Conservation (phyloP, 1,284 basidiomycete genomes). For the Pyrrhoderma noxium region DNA sequence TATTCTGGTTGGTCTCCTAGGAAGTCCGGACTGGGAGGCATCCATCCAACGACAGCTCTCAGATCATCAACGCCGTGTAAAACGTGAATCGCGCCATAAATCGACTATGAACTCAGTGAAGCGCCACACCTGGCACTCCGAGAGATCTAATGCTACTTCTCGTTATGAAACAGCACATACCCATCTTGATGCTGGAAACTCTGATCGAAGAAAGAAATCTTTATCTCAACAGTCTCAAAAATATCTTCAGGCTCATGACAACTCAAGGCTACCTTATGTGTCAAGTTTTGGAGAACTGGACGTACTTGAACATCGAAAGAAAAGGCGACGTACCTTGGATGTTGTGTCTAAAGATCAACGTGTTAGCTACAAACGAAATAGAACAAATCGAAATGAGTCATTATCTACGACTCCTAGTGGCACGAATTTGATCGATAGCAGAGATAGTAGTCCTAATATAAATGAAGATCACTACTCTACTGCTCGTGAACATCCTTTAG, state of each 20-base stretch:
- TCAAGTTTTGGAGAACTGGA: slow-evolving; percentile 14
- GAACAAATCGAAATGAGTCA: slow-evolving; percentile 2
- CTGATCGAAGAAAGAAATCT: background rate
- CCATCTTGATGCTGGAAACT: background rate
- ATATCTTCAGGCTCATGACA: background rate
- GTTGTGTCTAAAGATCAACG: background rate
- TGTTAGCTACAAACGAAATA: slow-evolving; percentile 4
- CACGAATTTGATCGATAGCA: background rate
- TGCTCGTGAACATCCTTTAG: background rate
- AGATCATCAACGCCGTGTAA: slow-evolving; percentile 14
- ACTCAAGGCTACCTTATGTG: slow-evolving; percentile 8
- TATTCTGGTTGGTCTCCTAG: slow-evolving; percentile 14
- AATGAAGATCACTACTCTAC: slow-evolving; percentile 5
- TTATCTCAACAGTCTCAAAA: background rate
- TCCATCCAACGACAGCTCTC: slow-evolving; percentile 10
- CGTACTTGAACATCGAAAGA: background rate
- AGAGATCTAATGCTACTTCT: slow-evolving; percentile 1
- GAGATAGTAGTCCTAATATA: background rate
- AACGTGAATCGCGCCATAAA: background rate
- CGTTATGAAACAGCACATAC: background rate
- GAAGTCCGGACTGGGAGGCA: slow-evolving; percentile 17
- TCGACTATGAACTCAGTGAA: background rate
- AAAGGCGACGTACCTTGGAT: background rate
- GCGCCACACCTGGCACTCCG: slow-evolving; percentile 15
- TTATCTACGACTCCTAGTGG: background rate